Evolutionary conservation across 805 yeast species (phyloP), one percentile per base, ranked within the genome.

Genomic region (Torulaspora delbrueckii): DNA sequence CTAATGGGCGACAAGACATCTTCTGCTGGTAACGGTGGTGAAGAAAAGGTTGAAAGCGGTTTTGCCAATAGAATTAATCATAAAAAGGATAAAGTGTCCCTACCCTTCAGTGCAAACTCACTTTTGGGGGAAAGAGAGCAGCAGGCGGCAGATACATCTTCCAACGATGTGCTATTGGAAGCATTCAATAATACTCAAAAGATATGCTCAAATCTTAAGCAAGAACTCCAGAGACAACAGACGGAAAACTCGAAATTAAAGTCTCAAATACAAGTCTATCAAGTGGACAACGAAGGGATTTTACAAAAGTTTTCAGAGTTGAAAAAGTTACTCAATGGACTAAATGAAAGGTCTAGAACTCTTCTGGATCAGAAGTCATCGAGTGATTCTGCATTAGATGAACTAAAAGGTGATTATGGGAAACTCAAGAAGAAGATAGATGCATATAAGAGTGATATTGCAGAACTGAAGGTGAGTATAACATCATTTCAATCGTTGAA

Each of bases 161-260:
- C 70, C 5, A 63, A 64, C 37, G 73, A 67, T 49, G 67, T 69
- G 18, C 51, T 71, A 18, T 43, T 71, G 30, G 72, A 68, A 33
- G 73, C 74, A 0, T 66, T 71, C 23, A 62, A 58, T 16, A 69
- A 68, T 46, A 68, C 72, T 1, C 74, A 70, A 45, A 63, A 58
- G 37, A 57, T 67, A 13, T 68, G 71, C 44, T 47, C 63, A 3
- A 57, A 42, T 24, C 56, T 69, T 37, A 69, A 64, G 46, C 56
- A 59, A 25, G 69, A 62, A 36, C 50, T 69, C 13, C 65, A 63
- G 28, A 46, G 48, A 5, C 60, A 58, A 12, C 59, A 60, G 16
- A 30, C 57, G 1, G 67, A 60, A 43, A 60, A 64, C 22, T 37
- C 51, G 1, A 48, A 46, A 23, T 62, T 68, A 26, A 58, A 56